Evolutionary conservation across 2,329 filamentous ascomycete species (phyloP).

Genomic region (Talaromyces sp.): DNA sequence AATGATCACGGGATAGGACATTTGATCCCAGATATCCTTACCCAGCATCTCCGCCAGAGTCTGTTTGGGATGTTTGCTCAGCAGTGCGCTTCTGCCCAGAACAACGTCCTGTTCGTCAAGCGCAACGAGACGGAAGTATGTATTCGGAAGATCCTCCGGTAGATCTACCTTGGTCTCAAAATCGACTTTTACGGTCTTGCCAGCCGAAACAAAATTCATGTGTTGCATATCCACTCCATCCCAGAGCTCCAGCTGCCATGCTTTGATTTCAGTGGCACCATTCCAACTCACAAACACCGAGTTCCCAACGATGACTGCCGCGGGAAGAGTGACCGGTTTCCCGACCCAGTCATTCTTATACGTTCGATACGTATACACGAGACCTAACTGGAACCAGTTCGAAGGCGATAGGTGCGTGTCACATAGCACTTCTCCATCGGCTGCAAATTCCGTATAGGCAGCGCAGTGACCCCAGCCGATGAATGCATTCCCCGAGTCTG

Average conservation of each 20-base stretch:
- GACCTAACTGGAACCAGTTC: constrained; percentile 31
- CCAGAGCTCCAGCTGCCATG: constrained; percentile 18
- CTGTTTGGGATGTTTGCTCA: not conserved
- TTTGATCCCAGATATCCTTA: not conserved
- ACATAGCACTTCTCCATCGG: constrained; percentile 51
- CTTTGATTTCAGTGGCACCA: constrained; percentile 41
- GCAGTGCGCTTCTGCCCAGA: not conserved
- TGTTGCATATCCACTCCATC: not conserved
- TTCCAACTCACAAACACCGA: not conserved
- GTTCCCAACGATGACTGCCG: not conserved
- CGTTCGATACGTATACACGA: constrained; percentile 26
- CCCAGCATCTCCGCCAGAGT: constrained; percentile 18
- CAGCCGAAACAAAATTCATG: not conserved
- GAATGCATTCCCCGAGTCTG: not conserved
- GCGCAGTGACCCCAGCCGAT: not conserved
- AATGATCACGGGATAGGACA: not conserved
- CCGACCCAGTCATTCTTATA: not conserved
- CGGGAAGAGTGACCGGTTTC: not conserved
- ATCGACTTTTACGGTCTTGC: not conserved
- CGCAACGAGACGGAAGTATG: not conserved
- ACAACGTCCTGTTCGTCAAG: not conserved
- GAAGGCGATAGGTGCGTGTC: constrained; percentile 48
- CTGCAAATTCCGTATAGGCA: constrained; percentile 47
- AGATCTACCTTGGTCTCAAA: not conserved
- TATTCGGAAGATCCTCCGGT: not conserved